A percentile compares a stretch with the other conserved stretches of the same genome.
phyloP scores from a whole-genome alignment of 371 early-diverging fungal genomes.

The Circinella minor region DNA sequence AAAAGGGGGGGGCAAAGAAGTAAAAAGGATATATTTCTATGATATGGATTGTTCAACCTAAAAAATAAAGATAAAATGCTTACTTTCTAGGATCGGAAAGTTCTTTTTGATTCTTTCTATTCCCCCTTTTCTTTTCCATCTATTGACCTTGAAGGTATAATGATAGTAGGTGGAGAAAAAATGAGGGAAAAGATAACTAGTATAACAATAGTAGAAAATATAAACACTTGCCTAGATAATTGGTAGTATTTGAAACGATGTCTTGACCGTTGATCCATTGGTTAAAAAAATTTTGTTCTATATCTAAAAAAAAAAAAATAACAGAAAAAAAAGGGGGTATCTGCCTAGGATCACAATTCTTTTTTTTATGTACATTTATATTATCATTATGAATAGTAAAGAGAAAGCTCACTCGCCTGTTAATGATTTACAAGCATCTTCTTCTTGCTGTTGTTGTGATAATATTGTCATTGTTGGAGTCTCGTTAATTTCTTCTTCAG shows the following conservation, averaged over 20 bases:
- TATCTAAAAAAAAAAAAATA: slow-evolving; percentile 1
- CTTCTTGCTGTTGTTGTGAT: not conserved
- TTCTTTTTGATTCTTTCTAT: not conserved
- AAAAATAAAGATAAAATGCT: slow-evolving; percentile 1
- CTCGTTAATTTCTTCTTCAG: not conserved
- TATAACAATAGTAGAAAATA: not conserved
- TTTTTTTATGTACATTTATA: not conserved
- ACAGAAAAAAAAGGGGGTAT: slow-evolving; percentile 1
- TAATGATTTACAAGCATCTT: not conserved
- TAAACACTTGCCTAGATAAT: slow-evolving; percentile 20
- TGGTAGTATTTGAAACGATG: not conserved
- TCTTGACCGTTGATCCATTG: slow-evolving; percentile 1
- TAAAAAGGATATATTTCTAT: not conserved
- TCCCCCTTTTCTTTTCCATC: too few relatives aligned
- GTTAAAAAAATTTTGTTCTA: not conserved
- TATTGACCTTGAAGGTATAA: too few relatives aligned
- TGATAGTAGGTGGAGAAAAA: too few relatives aligned
- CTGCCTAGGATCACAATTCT: slow-evolving; percentile 18
- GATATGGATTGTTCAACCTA: not conserved
- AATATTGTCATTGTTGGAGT: not conserved
- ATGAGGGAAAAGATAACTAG: too few relatives aligned
- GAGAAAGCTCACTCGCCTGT: slow-evolving; percentile 14
- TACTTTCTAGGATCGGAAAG: slow-evolving; percentile 17
- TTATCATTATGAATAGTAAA: not conserved
- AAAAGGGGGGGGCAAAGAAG: too few relatives aligned